Base-by-base conservation (phyloP, 78 protist genomes). In the Bodo saltans region DNA sequence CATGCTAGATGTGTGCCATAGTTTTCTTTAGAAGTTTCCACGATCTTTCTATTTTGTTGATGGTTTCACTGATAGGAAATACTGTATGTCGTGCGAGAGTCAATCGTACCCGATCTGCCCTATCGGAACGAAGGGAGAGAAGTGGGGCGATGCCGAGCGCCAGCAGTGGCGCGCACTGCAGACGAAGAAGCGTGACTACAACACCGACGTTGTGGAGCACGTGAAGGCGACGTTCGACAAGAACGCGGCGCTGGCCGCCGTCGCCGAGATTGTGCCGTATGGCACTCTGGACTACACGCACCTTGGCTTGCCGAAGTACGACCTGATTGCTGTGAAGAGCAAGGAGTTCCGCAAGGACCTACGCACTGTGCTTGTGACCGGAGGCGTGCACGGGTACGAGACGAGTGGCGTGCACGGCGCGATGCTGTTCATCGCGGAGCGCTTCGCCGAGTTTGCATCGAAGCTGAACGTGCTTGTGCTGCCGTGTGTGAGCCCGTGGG, bases 371-470 rank as follows among this genome's bases (percentile, higher is more conserved):
- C 78, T 75, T 27, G 79, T 84, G 38, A 84, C 88, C 12, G 88
- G 88, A 3, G 88, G 88, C 17, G 88, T 84, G 35, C 88, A 84
- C 32, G 88, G 88, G 23, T 84, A 84, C 76, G 88, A 84, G 83
- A 84, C 82, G 68, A 71, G 79, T 32, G 88, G 88, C 3, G 88
- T 84, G 27, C 88, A 84, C 33, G 88, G 88, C 1, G 88, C 88
- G 35, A 0, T 84, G 83, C 27, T 17, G 30, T 84, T 84, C 76
- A 42, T 84, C 30, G 27, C 41, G 34, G 28, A n/a, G 42, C 26
- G 0, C 26, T 37, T 72, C 32, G 72, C 33, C 33, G 28, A 40
- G 32, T 67, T 25, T 75, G 0, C 42, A n/a, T 30, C 29, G 28
- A 0, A 39, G 21, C 28, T 84, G 42, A 84, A 84, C 72, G 28